Evolutionary conservation across 2,329 filamentous ascomycete genomes (phyloP), one percentile per base, ranked within the genome.

Genomic region (Aspergillus tubingensis): DNA sequence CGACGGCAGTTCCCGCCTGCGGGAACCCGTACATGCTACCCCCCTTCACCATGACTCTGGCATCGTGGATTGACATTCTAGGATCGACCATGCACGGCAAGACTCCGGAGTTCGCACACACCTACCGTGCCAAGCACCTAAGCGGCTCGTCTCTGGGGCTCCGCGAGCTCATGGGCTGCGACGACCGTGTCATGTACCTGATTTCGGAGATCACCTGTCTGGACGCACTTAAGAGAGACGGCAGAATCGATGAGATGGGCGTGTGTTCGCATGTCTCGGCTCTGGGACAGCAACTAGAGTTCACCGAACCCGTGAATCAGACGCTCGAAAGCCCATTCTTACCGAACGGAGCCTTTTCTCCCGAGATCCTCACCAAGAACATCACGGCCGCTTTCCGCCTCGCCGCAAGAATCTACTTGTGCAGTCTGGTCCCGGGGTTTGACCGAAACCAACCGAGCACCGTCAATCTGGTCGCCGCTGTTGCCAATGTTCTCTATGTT

Each of bases 141-240:
- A 80, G 76, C 52, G 80, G 81, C 23, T 79, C 83, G 5, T 79
- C 81, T 2, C 90, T 91, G 8, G 95, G 95, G 10, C 85, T 99
- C 39, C 88, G 90, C 56, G 92, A 96, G 80, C 85, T 98, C 54
- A 98, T 98, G 93, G 95, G 95, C 68, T 98, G 95, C 76, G 94
- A 98, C 65, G 95, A 99, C 78, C 88, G 88, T 21, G 90, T 98
- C 78, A 97, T 99, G 92, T 98, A 96, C 77, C 83, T 98, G 70
- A 96, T 99, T 74, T 96, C 92, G 2, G 95, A 99, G 79, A 96
- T 98, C 70, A 91, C 94, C 57, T 98, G 95, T 77, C 87, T 99
- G 56, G 95, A 98, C 76, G 90, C 91, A 3, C 86, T 97, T 65
- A 96, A 95, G 82, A 80, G 83, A 41, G 87, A 90, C 62, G 91